Evolutionary conservation across 352 stramenopile genomes (phyloP).

Genomic region (Pythium diclinum): DNA sequence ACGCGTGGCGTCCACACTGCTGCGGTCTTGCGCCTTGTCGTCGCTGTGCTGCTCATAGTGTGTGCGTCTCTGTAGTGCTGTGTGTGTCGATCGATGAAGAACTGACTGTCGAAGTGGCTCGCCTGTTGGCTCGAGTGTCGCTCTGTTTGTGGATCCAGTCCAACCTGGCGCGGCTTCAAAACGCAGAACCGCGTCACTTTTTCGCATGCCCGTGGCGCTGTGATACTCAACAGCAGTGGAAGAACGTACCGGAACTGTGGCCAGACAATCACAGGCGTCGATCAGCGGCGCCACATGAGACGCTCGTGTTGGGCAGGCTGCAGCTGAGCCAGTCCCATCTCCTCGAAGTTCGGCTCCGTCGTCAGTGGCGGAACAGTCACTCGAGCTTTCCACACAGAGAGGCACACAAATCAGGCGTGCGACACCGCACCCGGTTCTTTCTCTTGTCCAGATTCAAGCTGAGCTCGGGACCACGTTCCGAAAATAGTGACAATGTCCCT

Average conservation of each 20-base stretch:
- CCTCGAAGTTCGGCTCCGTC: neutral
- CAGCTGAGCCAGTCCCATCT: conserved; percentile 23
- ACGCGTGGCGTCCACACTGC: conserved; percentile 17
- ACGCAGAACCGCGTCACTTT: neutral
- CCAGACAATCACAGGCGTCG: neutral
- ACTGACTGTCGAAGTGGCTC: neutral
- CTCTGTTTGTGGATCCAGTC: neutral
- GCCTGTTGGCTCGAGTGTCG: too few species aligned
- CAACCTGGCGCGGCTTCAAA: too few species aligned
- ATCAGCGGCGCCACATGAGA: conserved; percentile 2
- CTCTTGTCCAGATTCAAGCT: neutral
- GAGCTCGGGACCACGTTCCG: neutral
- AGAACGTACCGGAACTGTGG: neutral
- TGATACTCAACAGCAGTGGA: neutral
- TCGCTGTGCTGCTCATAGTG: neutral
- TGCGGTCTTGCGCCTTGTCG: neutral
- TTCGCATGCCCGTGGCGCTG: neutral
- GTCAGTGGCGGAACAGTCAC: neutral
- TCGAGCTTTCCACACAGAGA: neutral
- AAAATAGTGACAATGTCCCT: neutral
- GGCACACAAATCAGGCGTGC: conserved; percentile 1
- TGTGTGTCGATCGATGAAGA: neutral
- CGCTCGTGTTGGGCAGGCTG: neutral
- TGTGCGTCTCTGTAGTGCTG: neutral
- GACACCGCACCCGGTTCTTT: neutral